Evolutionary conservation across 495 filamentous ascomycete genomes (phyloP).

Genomic region (Terfezia boudieri): DNA sequence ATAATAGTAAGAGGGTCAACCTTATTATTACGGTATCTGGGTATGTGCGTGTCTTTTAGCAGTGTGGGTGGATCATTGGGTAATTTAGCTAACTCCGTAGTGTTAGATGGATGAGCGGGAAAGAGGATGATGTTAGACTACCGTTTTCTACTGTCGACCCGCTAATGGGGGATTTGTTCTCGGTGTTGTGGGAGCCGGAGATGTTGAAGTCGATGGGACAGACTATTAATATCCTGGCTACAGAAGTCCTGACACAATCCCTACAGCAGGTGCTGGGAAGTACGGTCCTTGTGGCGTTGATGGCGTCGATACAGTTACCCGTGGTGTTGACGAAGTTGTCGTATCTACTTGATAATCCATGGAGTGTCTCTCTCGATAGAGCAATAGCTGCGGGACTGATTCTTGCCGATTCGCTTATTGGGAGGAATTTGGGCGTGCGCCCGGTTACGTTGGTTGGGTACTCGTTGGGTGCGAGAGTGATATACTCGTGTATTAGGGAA

Average conservation of each 20-base stretch:
- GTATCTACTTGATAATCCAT: constrained; percentile 96
- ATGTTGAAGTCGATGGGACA: constrained; percentile 94
- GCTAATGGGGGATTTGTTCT: constrained; percentile 96
- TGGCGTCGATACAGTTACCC: constrained; percentile 85
- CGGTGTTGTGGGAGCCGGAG: constrained; percentile 92
- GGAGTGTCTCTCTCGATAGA: constrained; percentile 80
- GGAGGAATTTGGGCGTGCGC: constrained; percentile 72
- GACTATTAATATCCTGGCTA: constrained; percentile 94
- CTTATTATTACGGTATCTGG: constrained; percentile 88
- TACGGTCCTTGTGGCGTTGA: constrained; percentile 68
- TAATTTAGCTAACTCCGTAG: background rate
- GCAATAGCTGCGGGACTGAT: constrained; percentile 79
- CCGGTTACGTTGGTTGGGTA: constrained; percentile 94
- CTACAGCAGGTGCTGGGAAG: constrained; percentile 86
- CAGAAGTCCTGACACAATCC: constrained; percentile 89
- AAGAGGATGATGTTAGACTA: constrained; percentile 84
- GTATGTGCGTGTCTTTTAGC: constrained; percentile 6
- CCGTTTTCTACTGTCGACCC: constrained; percentile 92
- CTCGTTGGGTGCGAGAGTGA: constrained; percentile 77
- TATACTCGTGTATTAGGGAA: constrained; percentile 78
- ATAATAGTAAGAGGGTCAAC: constrained; percentile 95
- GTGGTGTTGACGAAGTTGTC: constrained; percentile 83
- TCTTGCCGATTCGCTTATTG: constrained; percentile 80
- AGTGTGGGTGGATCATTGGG: background rate
- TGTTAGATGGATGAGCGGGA: constrained; percentile 80